Evolutionary conservation across 2,329 filamentous ascomycete genomes (phyloP).

Genomic region (Cercospora zeina): DNA sequence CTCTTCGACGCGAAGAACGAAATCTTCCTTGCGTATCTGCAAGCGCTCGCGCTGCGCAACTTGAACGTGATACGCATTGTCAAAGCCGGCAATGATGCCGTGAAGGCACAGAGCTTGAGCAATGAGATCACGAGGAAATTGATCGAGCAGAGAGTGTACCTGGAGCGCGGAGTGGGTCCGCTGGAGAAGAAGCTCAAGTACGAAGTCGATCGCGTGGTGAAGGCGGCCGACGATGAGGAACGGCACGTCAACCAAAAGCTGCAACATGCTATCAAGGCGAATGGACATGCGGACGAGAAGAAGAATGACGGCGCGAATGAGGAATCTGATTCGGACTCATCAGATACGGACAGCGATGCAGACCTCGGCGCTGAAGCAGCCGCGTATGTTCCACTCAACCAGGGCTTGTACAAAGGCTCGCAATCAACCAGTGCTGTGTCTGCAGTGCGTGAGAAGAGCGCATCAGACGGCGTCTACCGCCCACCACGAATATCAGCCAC

Average conservation of each 20-base stretch:
- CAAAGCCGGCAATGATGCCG: conserved; percentile 41
- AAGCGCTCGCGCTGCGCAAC: conserved; percentile 81
- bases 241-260: conserved; percentile 46
- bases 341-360: conserved; percentile 46
- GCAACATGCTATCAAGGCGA: conserved; percentile 34
- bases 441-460: conserved; percentile 39
- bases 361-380: conserved; percentile 56
- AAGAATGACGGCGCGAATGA: conserved; percentile 32
- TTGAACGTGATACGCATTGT: conserved; percentile 42
- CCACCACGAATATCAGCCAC: conserved; percentile 87
- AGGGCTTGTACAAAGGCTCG: conserved; percentile 49
- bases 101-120: conserved; percentile 51
- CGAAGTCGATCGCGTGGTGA: conserved; percentile 91
- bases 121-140: conserved; percentile 78
- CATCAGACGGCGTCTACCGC: conserved; percentile 72
- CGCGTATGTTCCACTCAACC: conserved; percentile 60
- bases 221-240: conserved; percentile 75
- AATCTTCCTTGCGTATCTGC: conserved; percentile 91
- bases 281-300: conserved; percentile 23
- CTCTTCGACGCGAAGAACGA: conserved; percentile 96
- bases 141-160: conserved; percentile 85
- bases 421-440: conserved; percentile 33
- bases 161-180: conserved; percentile 89
- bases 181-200: conserved; percentile 89
- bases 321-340: conserved; percentile 37